Conservation (phyloP, 306 rosid species). For the Rubus parviflorus region DNA sequence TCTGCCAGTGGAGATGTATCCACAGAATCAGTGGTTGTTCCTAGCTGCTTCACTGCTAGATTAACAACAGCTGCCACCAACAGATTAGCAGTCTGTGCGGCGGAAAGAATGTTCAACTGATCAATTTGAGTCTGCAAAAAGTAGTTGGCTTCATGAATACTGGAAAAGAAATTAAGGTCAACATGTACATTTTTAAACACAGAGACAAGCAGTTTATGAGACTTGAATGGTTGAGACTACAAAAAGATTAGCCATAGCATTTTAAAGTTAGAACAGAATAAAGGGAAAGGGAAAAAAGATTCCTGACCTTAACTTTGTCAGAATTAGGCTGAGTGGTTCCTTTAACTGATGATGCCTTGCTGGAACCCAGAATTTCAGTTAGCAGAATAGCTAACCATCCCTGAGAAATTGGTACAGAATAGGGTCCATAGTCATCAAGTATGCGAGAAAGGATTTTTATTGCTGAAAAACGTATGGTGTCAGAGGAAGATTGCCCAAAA, state of each 20-base stretch:
- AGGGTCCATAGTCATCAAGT: constrained; percentile 74
- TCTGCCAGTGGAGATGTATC: constrained; percentile 68
- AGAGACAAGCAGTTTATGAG: constrained; percentile 19
- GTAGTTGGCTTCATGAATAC: constrained; percentile 15
- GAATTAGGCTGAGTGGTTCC: constrained; percentile 55
- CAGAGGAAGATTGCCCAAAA: constrained; percentile 70
- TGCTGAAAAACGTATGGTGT: constrained; percentile 60
- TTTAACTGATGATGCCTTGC: constrained; percentile 59
- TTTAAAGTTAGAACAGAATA: not conserved
- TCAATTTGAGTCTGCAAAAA: constrained; percentile 82
- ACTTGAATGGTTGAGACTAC: constrained; percentile 20
- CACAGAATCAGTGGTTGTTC: constrained; percentile 46
- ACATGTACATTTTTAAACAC: not conserved
- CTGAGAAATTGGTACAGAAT: constrained; percentile 74
- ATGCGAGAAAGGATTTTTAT: constrained; percentile 73
- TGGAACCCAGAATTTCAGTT: constrained; percentile 54
- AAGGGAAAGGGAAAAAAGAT: not conserved
- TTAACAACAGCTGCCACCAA: constrained; percentile 74
- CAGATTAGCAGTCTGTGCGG: constrained; percentile 71
- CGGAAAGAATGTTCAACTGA: constrained; percentile 72
- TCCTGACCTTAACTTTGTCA: constrained; percentile 76
- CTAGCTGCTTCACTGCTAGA: constrained; percentile 68
- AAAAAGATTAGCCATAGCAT: not conserved
- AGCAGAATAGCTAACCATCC: constrained; percentile 85
- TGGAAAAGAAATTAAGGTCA: not conserved